These are phyloP conservation scores for Candida railenensis DNA, from an alignment of 805 yeast species.

Conservation along the genomic window DNA sequence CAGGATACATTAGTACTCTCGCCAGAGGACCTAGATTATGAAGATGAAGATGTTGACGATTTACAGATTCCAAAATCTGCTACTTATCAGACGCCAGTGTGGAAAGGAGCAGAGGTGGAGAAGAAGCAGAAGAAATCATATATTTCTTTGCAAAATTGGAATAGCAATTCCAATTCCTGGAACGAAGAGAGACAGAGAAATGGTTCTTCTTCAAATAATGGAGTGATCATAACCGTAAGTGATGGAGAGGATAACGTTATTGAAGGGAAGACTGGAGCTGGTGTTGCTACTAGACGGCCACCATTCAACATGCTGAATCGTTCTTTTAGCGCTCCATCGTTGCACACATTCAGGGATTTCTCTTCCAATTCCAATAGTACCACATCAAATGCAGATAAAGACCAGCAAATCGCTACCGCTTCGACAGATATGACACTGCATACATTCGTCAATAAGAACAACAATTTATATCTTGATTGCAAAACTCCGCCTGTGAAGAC, in stretches of 20 bases:
- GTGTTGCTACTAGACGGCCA: neutral
- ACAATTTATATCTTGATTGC: slow-evolving; percentile 1
- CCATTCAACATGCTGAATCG: slow-evolving; percentile 19
- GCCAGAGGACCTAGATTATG: neutral
- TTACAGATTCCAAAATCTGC: slow-evolving; percentile 2
- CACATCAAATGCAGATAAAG: neutral
- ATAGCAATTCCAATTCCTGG: slow-evolving; percentile 23
- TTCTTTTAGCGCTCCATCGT: slow-evolving; percentile 40
- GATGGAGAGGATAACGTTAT: neutral
- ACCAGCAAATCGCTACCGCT: neutral
- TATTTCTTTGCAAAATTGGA: slow-evolving; percentile 35
- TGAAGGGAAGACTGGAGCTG: neutral
- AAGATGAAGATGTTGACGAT: neutral
- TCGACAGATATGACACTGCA: slow-evolving; percentile 1
- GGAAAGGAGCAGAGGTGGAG: slow-evolving; percentile 8
- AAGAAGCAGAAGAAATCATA: slow-evolving; percentile 10
- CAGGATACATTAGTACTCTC: slow-evolving; percentile 12
- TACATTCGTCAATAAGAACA: neutral
- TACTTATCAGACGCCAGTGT: neutral
- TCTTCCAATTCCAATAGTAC: slow-evolving; percentile 5
- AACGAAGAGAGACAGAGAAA: slow-evolving; percentile 13
- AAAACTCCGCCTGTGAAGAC: slow-evolving; percentile 11
- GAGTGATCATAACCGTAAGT: neutral
- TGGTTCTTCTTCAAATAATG: neutral
- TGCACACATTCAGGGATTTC: slow-evolving; percentile 34